Evolutionary conservation across 2,329 filamentous ascomycete genomes (phyloP), one percentile per base, ranked within the genome.

Genomic region (Ramularia collo-cygni): DNA sequence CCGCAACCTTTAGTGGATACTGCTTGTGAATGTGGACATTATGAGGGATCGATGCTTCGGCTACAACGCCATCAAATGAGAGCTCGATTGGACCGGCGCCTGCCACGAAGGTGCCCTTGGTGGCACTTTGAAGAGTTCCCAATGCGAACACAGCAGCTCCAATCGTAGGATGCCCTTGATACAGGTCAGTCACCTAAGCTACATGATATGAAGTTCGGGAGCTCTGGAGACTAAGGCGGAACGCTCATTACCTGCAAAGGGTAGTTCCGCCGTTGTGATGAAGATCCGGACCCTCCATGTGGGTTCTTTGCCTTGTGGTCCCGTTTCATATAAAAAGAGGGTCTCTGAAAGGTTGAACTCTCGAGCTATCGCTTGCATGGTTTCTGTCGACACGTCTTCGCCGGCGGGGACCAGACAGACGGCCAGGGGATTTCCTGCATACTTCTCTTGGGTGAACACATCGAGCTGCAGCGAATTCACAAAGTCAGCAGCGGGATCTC

Each of bases 31-130:
- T 54, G 52, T 76, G 81, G 47, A 81, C 69, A 45, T 82, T 68
- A 57, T 85, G 80, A 24, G 83, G 82, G 47, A 89, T 80, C 3
- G 62, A 63, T 12, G 81, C 81, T 37, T 69, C 72, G 4, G 80
- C 75, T n/a, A 68, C 57, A 7, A 52, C 51, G 14, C 28, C 36
- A 10, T 59, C 55, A 38, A 68, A 56, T 8, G 55, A 52, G 12
- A 60, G 32, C 9, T 56, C 53, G 8, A 75, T 69, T 1, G 56
- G 54, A 2, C 72, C 71, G 44, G 60, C 68, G 58, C 63, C 72
- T 45, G 63, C 63, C 4, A 64, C 52, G 40, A 71, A 63, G 6
- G 46, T 53, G 8, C 61, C 68, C 14, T 61, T 55, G 14, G 30
- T 12, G 16, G 30, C 16, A 12, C 33, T 27, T 3, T 44, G 38